Evolutionary conservation across 2,329 filamentous ascomycete genomes (phyloP).

Genomic region (Neobulgaria alba): DNA sequence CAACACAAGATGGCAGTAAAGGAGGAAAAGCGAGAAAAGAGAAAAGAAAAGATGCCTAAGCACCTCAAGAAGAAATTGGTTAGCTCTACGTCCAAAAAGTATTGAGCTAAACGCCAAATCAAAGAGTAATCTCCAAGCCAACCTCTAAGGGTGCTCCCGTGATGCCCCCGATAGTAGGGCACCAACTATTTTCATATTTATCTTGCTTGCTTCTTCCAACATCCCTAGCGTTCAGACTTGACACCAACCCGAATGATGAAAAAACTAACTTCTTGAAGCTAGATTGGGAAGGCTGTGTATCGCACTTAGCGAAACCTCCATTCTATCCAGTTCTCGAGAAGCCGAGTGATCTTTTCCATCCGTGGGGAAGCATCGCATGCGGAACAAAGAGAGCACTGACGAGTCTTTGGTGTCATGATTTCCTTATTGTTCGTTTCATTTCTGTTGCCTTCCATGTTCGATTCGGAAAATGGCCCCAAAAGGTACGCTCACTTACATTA

Average conservation of each 20-base stretch:
- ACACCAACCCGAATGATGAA: conserved; percentile 24
- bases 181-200: not conserved
- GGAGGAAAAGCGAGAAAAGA: conserved; percentile 88
- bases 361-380: conserved; percentile 12
- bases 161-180: not conserved
- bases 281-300: conserved; percentile 15
- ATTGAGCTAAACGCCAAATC: conserved; percentile 16
- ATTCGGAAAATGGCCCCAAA: too few species aligned
- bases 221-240: not conserved
- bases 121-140: not conserved
- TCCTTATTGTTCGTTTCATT: too few species aligned
- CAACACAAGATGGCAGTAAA: conserved; percentile 87
- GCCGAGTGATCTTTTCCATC: conserved; percentile 11
- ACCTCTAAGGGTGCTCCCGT: not conserved
- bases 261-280: conserved; percentile 14
- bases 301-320: conserved; percentile 19
- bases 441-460: too few species aligned
- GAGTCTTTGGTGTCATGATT: too few species aligned
- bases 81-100: conserved; percentile 34
- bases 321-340: conserved; percentile 10
- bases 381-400: conserved; percentile 30
- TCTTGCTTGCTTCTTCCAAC: not conserved
- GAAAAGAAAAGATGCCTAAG: conserved; percentile 94
- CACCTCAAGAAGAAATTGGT: conserved; percentile 87
- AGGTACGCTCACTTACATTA: too few species aligned